Percentiles rank a stretch among this genome's conserved stretches.
phyloP scores from a whole-genome alignment of 75 land plant species.

The Cryptomeria japonica region DNA sequence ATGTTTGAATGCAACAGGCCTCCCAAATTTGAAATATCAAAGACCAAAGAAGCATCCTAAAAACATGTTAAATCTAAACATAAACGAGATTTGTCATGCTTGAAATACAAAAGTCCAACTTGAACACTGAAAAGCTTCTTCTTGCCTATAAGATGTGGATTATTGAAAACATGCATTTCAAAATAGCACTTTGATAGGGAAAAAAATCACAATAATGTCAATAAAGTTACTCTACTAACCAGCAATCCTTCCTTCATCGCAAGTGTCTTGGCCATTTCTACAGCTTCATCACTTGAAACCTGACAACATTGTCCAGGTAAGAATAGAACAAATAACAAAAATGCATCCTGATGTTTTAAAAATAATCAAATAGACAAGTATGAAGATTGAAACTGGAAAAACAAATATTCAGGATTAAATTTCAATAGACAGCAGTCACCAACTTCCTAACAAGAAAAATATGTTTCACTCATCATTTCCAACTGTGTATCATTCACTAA shows the following conservation, averaged over 20 bases:
- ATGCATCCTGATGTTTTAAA: not conserved
- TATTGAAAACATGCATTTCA: not conserved
- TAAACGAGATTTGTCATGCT: not conserved
- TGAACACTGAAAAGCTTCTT: not conserved
- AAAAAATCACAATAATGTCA: not conserved
- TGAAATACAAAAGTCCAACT: not conserved
- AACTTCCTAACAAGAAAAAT: not conserved
- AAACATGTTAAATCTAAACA: not conserved
- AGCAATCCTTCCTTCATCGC: constrained; percentile 78
- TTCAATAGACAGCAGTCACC: not conserved
- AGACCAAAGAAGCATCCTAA: not conserved
- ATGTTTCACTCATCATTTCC: not conserved
- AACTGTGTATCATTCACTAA: not conserved
- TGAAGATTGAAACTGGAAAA: not conserved
- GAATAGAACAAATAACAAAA: constrained; percentile 3
- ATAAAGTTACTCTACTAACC: constrained; percentile 33
- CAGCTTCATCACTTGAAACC: constrained; percentile 79
- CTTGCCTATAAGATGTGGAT: not conserved
- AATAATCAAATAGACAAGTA: not conserved
- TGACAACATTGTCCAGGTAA: constrained; percentile 15
- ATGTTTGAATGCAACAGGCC: not conserved
- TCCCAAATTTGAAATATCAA: not conserved
- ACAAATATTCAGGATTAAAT: not conserved
- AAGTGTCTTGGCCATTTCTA: constrained; percentile 71
- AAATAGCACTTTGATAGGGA: not conserved